Evolutionary conservation across 495 filamentous ascomycete genomes (phyloP), one percentile per base, ranked within the genome.

Genomic region (Haplographium delicatum): DNA sequence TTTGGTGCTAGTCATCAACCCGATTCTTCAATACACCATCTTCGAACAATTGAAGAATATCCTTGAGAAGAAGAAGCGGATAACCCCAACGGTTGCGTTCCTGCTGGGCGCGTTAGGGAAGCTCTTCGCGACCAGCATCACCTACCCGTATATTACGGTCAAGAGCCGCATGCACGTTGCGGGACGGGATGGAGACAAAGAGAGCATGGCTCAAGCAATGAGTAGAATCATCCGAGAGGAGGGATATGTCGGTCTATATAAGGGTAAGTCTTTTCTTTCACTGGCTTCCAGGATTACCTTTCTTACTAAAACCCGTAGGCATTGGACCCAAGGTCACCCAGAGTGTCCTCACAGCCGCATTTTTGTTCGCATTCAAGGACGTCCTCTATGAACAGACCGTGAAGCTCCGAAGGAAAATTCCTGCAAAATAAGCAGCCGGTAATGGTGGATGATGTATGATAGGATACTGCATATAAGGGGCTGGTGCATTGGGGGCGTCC

Each of bases 361-460:
- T 95, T 67, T 73, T 99, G 47, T 99, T 99, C 63, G 91, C 91
- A 11, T 96, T 99, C 70, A 99, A 99, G 75, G 93, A 99, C 69
- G 88, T 73, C 34, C 68, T 80, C 15, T 80, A 80, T 59, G 75
- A 73, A 62, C 68, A 76, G 61, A 78, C 71, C 0, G 62, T 80
- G 43, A 64, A 63, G 43, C 64, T 80, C 13, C 61, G 76, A 34
- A 58, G 66, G 37, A 52, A 64, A 16, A 49, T 71, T 24, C 62
- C 73, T 11, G 68, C 61, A 47, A 73, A 65, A n/a, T n/a, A n/a
- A n/a, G n/a, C n/a, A n/a, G n/a, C n/a, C n/a, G n/a, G n/a, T n/a
- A n/a, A n/a, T n/a, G n/a, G n/a, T n/a, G n/a, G n/a, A n/a, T n/a
- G n/a, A n/a, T n/a, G n/a, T n/a, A n/a, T n/a, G n/a, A n/a, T n/a